Percentiles rank a stretch among this genome's conserved stretches.
These are phyloP conservation scores for Kurtzmaniella natalensis DNA, from an alignment of 1,139 yeast genomes.

Conservation along the genomic window DNA sequence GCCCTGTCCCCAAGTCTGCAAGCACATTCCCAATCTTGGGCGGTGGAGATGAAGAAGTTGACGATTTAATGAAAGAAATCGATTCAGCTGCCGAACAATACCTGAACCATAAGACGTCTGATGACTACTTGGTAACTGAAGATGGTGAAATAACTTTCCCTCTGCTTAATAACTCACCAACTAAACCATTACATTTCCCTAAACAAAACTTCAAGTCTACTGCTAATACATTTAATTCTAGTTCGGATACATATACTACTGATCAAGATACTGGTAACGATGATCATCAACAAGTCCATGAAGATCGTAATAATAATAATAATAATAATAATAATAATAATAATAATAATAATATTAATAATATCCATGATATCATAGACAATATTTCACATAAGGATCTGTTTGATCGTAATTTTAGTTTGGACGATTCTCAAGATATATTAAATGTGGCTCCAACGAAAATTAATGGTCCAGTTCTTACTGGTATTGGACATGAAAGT, in stretches of 20 bases:
- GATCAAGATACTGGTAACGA: slow-evolving; percentile 17
- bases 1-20: slow-evolving; percentile 1
- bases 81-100: slow-evolving; percentile 2
- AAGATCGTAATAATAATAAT: not conserved
- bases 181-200: slow-evolving; percentile 32
- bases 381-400: slow-evolving; percentile 10
- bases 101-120: slow-evolving; percentile 4
- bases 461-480: too few relatives aligned
- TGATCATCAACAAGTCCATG: not conserved
- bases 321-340: slow-evolving; percentile 3
- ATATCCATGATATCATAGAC: slow-evolving; percentile 16
- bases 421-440: slow-evolving; percentile 15
- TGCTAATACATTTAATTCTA: slow-evolving; percentile 30
- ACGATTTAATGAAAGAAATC: not conserved
- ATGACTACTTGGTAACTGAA: not conserved
- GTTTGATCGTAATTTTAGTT: slow-evolving; percentile 26
- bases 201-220: slow-evolving; percentile 3
- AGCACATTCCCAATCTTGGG: slow-evolving; percentile 1
- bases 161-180: slow-evolving; percentile 26
- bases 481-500: slow-evolving; percentile 3
- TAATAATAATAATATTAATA: slow-evolving; percentile 27
- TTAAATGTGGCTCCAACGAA: slow-evolving; percentile 13
- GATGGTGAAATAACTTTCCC: slow-evolving; percentile 8
- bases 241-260: slow-evolving; percentile 42
- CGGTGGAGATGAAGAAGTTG: slow-evolving; percentile 1